A percentile compares a stretch with the other conserved stretches of the same genome.
These are phyloP conservation scores for Austroboletus eburneus DNA, from an alignment of 768 basidiomycete genomes.

Conservation along the genomic window DNA sequence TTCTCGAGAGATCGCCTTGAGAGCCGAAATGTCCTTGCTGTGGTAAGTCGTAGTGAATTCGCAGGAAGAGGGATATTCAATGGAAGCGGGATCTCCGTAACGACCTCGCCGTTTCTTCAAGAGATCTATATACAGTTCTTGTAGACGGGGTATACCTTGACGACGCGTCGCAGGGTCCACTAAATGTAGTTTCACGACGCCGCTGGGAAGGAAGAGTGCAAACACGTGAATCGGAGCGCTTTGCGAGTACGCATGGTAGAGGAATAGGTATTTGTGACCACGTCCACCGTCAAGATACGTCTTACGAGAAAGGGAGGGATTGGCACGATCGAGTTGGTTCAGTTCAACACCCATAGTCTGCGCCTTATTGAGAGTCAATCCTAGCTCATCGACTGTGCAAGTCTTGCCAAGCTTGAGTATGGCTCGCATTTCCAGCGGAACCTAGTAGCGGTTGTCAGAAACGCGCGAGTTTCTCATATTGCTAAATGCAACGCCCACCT, in stretches of 20 bases:
- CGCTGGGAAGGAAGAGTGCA: conserved; percentile 75
- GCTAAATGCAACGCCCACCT: conserved; percentile 45
- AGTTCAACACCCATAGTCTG: conserved; percentile 82
- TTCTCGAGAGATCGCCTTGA: conserved; percentile 86
- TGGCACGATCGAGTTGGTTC: conserved; percentile 66
- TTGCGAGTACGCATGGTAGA: conserved; percentile 81
- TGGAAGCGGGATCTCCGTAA: conserved; percentile 41
- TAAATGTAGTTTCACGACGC: conserved; percentile 71
- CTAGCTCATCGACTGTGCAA: conserved; percentile 61
- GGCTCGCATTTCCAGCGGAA: conserved; percentile 79
- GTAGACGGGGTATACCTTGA: conserved; percentile 75
- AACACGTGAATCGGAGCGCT: conserved; percentile 80
- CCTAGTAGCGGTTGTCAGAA: conserved; percentile 36
- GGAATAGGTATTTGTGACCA: conserved; percentile 72
- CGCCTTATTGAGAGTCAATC: conserved; percentile 76
- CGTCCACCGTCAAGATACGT: conserved; percentile 73
- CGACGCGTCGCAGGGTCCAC: conserved; percentile 89
- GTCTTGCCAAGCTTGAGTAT: conserved; percentile 81
- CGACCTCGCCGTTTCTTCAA: conserved; percentile 45
- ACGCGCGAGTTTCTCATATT: not conserved
- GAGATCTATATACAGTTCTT: conserved; percentile 66
- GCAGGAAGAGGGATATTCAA: conserved; percentile 61
- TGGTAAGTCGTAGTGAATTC: conserved; percentile 75
- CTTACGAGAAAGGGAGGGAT: conserved; percentile 51
- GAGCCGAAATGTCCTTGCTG: conserved; percentile 67